Evolutionary conservation across 164 flowering plant species (phyloP).

Genomic region (Annona cherimola): DNA sequence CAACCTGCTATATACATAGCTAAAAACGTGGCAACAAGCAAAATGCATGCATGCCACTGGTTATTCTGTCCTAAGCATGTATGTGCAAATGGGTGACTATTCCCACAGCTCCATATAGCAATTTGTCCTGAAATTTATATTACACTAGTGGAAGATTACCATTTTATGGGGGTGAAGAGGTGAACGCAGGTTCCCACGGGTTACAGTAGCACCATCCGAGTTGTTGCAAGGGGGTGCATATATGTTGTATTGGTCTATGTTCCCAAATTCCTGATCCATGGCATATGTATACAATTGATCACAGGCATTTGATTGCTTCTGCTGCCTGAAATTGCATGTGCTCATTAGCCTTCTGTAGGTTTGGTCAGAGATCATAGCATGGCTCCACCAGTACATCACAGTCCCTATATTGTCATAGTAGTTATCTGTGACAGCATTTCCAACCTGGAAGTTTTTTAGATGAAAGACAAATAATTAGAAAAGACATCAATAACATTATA

Average conservation of each 20-base stretch:
- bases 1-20: neutral
- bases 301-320: conserved; percentile 60
- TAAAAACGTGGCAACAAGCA: neutral
- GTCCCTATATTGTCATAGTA: conserved; percentile 85
- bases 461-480: no score
- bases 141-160: neutral
- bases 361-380: conserved; percentile 81
- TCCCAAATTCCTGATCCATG: conserved; percentile 79
- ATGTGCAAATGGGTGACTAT: neutral
- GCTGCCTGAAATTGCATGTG: conserved; percentile 52
- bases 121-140: neutral
- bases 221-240: conserved; percentile 76
- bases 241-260: conserved; percentile 85
- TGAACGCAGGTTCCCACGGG: conserved; percentile 35
- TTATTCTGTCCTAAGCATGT: neutral
- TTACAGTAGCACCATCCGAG: conserved; percentile 37
- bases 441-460: conserved; percentile 37
- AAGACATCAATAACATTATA: neutral
- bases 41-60: neutral
- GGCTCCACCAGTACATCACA: conserved; percentile 91
- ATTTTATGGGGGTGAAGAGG: conserved; percentile 50
- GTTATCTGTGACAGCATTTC: conserved; percentile 84
- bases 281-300: conserved; percentile 59
- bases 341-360: conserved; percentile 55
- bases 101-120: neutral